A percentile compares a stretch with the other conserved stretches of the same genome.
phyloP scores from a whole-genome alignment of 225 moss, liverwort and hornwort species.

The Bryoerythrophyllum caledonicum region DNA sequence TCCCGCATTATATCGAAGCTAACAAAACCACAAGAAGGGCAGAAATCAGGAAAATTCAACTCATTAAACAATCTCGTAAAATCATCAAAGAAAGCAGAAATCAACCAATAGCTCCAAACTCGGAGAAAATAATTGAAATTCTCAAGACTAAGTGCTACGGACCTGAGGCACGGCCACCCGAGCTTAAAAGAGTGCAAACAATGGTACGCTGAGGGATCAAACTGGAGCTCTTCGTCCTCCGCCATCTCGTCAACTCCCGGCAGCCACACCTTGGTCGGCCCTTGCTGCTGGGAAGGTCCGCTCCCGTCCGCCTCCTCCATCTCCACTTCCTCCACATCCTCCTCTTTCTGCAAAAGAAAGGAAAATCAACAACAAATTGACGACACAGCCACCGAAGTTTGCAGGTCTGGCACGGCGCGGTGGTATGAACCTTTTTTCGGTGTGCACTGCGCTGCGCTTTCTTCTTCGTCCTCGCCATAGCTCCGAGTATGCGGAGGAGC shows the following conservation, averaged over 20 bases:
- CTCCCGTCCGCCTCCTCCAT: conserved; percentile 40
- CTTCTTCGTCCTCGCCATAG: conserved; percentile 49
- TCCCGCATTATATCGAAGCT: conserved; percentile 91
- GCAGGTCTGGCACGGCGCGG: neutral
- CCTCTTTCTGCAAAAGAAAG: conserved; percentile 1
- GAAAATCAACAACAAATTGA: neutral
- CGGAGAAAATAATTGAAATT: neutral
- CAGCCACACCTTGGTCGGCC: conserved; percentile 74
- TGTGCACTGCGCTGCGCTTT: conserved; percentile 24
- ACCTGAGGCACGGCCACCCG: conserved; percentile 99
- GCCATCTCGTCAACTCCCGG: conserved; percentile 86
- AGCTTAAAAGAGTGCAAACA: conserved; percentile 93
- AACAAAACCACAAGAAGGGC: conserved; percentile 12
- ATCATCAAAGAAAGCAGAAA: too few relatives aligned
- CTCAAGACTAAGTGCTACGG: neutral
- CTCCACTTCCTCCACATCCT: conserved; percentile 44
- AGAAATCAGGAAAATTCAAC: conserved; percentile 6
- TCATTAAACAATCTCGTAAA: neutral
- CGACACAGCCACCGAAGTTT: neutral
- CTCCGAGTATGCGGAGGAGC: neutral
- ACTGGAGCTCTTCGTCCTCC: conserved; percentile 92
- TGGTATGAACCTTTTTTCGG: conserved; percentile 25
- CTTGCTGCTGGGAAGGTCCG: conserved; percentile 27
- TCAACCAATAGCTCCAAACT: too few relatives aligned
- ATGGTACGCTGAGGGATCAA: conserved; percentile 90